A percentile compares a stretch with the other conserved stretches of the same genome.
phyloP scores from a whole-genome alignment of 1,284 basidiomycete genomes.

The Cutaneotrichosporon dermatis region DNA sequence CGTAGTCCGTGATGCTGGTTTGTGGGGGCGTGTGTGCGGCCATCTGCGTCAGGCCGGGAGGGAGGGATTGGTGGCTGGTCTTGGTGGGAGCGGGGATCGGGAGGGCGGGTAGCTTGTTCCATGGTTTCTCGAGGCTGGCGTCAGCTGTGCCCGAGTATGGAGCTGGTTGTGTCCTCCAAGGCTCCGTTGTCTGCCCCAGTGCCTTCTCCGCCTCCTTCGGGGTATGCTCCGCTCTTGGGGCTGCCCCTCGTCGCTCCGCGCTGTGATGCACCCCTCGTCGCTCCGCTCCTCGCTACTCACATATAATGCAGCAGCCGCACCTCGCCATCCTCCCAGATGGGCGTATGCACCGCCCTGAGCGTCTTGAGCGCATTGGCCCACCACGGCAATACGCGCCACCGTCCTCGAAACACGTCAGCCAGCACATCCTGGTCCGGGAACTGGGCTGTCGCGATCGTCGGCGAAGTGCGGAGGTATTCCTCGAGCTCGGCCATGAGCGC shows the following conservation, averaged over 20 bases:
- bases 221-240: too few relatives aligned
- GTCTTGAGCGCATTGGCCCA: constrained; percentile 53
- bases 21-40: constrained; percentile 28
- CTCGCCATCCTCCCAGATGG: constrained; percentile 50
- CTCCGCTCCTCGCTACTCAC: constrained; percentile 24
- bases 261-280: too few relatives aligned
- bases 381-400: constrained; percentile 51
- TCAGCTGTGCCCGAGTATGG: not conserved
- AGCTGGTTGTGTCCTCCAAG: too few relatives aligned
- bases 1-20: constrained; percentile 33
- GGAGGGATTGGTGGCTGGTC: constrained; percentile 16
- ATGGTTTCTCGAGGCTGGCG: constrained; percentile 47
- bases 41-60: constrained; percentile 27
- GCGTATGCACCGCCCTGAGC: constrained; percentile 43
- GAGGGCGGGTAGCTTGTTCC: constrained; percentile 29
- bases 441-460: constrained; percentile 63
- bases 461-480: constrained; percentile 63
- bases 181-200: too few relatives aligned
- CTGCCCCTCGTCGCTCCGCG: too few relatives aligned
- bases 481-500: constrained; percentile 56
- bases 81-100: not conserved
- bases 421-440: constrained; percentile 95
- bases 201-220: too few relatives aligned
- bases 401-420: constrained; percentile 67
- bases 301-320: constrained; percentile 49